Conservation (phyloP, 306 rosid species). For the Malus asiatica region DNA sequence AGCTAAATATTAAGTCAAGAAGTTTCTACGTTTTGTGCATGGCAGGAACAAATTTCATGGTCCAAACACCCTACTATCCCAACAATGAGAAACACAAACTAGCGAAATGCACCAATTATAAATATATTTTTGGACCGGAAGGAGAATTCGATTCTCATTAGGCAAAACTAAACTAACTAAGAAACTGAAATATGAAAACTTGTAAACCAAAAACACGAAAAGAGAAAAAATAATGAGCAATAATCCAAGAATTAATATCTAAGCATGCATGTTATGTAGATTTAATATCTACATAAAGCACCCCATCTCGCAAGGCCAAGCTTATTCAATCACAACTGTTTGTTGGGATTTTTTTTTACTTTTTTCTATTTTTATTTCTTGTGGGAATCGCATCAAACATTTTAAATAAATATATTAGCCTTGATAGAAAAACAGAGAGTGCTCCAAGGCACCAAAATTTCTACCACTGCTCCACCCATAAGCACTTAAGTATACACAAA, state of each 20-base stretch:
- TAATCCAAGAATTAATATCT: not conserved
- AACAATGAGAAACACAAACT: not conserved
- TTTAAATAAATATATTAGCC: not conserved
- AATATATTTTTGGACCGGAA: not conserved
- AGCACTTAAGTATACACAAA: not conserved
- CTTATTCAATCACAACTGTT: not conserved
- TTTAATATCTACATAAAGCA: not conserved
- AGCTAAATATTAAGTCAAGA: no score
- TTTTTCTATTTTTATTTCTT: not conserved
- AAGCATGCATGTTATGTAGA: not conserved
- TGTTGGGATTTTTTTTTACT: not conserved
- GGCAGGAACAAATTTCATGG: not conserved
- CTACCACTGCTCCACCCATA: not conserved
- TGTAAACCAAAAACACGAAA: not conserved
- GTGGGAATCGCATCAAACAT: not conserved
- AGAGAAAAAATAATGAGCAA: not conserved
- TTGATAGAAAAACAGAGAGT: not conserved
- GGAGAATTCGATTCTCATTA: not conserved
- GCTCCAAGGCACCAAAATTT: not conserved
- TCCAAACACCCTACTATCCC: not conserved
- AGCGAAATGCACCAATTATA: not conserved
- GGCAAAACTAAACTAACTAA: not conserved
- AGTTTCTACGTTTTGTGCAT: not conserved
- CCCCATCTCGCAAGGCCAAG: not conserved
- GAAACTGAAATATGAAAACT: not conserved